Evolutionary conservation across 1,284 basidiomycete species (phyloP).

Genomic region (Peniophora sp.): DNA sequence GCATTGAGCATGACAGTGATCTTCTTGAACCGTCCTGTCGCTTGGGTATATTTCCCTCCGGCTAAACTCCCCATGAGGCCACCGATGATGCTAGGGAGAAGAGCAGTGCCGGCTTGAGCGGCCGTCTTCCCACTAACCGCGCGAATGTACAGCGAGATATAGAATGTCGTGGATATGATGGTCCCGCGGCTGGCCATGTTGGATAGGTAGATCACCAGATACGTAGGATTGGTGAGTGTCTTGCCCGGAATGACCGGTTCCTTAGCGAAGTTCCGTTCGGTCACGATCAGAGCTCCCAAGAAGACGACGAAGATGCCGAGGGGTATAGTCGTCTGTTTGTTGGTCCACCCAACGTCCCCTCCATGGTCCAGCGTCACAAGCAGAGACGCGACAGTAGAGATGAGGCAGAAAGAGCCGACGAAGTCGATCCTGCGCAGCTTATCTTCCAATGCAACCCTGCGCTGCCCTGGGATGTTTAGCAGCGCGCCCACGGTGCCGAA

Average conservation of each 20-base stretch:
- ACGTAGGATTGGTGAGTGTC: constrained; percentile 39
- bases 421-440: constrained; percentile 56
- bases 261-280: constrained; percentile 36
- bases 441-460: constrained; percentile 23
- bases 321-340: constrained; percentile 22
- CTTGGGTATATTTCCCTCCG: constrained; percentile 47
- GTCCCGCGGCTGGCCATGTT: constrained; percentile 49
- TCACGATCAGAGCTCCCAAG: constrained; percentile 18
- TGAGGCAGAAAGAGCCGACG: constrained; percentile 41
- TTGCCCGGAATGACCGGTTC: constrained; percentile 53
- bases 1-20: constrained; percentile 36
- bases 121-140: constrained; percentile 40
- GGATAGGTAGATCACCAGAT: constrained; percentile 45
- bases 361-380: constrained; percentile 53
- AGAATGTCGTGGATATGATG: constrained; percentile 40
- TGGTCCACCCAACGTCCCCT: constrained; percentile 48
- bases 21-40: constrained; percentile 47
- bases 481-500: constrained; percentile 41
- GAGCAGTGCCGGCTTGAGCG: constrained; percentile 38
- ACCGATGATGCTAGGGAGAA: constrained; percentile 38
- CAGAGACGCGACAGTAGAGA: constrained; percentile 42
- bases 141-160: constrained; percentile 48
- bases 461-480: constrained; percentile 37
- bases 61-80: constrained; percentile 39
- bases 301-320: constrained; percentile 16